Evolutionary conservation across 768 basidiomycete species (phyloP), one percentile per base, ranked within the genome.

Genomic region (Trametes meyenii): DNA sequence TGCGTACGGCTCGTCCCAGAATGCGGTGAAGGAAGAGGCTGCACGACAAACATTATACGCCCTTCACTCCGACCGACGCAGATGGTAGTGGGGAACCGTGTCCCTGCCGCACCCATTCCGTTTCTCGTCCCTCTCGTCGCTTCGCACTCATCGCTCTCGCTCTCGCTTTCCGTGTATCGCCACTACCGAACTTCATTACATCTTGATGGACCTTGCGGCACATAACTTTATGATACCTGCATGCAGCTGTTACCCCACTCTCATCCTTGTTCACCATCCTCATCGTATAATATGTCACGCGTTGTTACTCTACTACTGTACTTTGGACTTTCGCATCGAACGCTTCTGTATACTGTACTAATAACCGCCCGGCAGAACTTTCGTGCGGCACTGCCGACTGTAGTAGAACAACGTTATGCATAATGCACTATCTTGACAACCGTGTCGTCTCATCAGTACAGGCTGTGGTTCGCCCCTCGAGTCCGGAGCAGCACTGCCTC

Each of bases 1-100:
- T 17, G 53, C 53, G 14, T 62, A 44, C 11, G 67, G 66, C 60
- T 14, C 65, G 3, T 64, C 61, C 44, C 67, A 68, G 58, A 58
- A 54, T 24, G 58, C 48, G 4, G 70, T 69, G 23, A 70, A 66
- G 65, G 71, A 72, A 35, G 69, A 71, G 38, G 70, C 71, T 12
- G 70, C 71, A 2, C 64, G 68, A 17, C 60, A 60, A 24, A 66
- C 70, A 12, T 57, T 72, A 33, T 43, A 60, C 19, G 66, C 68
- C 8, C 65, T 72, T 16, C 55, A 60, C 6, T 49, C 60, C 24
- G 66, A 70, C 56, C 58, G 71, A 21, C 58, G 59, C 19, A 42
- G 68, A 44, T 63, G 67, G 26, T 69, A 67, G 50, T 57, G 33
- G 50, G 12, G 8, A n/a, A 19, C 29, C 8, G 19, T 13, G 13